Evolutionary conservation across 257 asterid genomes (phyloP).

Genomic region (Solanum tacnaense): DNA sequence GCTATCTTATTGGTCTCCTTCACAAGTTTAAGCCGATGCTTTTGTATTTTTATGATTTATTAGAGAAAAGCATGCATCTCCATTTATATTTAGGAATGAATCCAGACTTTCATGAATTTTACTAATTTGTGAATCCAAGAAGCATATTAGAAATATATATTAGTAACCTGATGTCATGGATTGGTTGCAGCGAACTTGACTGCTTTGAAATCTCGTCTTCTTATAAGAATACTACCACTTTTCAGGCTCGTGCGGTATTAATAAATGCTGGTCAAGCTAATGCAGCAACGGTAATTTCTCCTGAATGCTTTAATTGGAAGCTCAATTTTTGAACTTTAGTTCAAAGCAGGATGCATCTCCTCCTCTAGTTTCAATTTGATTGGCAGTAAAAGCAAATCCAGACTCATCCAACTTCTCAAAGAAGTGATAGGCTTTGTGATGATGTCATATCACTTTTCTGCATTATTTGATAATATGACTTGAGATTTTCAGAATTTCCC

Average conservation of each 20-base stretch:
- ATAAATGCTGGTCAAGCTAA: constrained; percentile 99
- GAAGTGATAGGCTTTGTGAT: not conserved
- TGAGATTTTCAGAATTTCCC: constrained; percentile 9
- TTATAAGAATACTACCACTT: constrained; percentile 12
- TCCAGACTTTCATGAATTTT: not conserved
- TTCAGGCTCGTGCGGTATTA: constrained; percentile 92
- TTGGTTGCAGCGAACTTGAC: not conserved
- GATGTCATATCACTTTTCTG: not conserved
- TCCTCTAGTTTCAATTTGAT: not conserved
- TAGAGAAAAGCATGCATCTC: not conserved
- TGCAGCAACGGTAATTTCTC: constrained; percentile 83
- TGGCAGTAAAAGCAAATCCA: not conserved
- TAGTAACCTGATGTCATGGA: not conserved
- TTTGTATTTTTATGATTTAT: not conserved
- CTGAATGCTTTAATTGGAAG: not conserved
- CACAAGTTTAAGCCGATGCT: not conserved
- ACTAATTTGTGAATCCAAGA: not conserved
- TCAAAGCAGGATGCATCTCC: not conserved
- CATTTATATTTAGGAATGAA: not conserved
- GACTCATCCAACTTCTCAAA: not conserved
- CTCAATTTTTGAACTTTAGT: not conserved
- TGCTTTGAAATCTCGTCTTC: not conserved
- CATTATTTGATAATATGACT: not conserved
- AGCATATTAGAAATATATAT: not conserved
- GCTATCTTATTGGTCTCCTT: not conserved